Evolutionary conservation across 805 yeast species (phyloP).

Genomic region (Candida gorgasii): DNA sequence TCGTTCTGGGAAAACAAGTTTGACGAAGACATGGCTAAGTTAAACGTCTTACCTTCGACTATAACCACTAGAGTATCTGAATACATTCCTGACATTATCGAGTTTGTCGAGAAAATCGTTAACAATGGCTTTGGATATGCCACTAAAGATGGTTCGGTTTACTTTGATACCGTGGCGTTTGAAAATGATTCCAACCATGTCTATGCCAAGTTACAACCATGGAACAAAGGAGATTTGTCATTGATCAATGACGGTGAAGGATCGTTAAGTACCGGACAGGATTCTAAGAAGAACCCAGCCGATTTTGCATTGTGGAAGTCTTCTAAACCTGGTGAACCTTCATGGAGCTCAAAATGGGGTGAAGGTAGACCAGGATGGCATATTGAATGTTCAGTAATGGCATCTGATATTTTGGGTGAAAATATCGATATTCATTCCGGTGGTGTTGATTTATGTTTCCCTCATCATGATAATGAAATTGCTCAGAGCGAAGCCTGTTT

Average conservation of each 20-base stretch:
- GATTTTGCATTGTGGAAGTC: slow-evolving; percentile 98
- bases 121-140: slow-evolving; percentile 81
- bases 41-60: slow-evolving; percentile 83
- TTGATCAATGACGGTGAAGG: slow-evolving; percentile 96
- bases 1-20: slow-evolving; percentile 86
- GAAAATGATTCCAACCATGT: slow-evolving; percentile 71
- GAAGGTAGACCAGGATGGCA: slow-evolving; percentile 99
- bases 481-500: slow-evolving; percentile 96
- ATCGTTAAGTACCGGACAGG: slow-evolving; percentile 55
- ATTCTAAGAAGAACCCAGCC: slow-evolving; percentile 68
- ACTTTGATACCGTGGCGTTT: slow-evolving; percentile 84
- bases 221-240: slow-evolving; percentile 90
- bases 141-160: slow-evolving; percentile 89
- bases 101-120: slow-evolving; percentile 73
- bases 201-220: slow-evolving; percentile 96
- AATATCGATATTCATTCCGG: slow-evolving; percentile 94
- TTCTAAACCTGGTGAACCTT: slow-evolving; percentile 95
- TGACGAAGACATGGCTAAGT: slow-evolving; percentile 79
- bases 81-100: slow-evolving; percentile 88
- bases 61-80: slow-evolving; percentile 94
- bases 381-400: slow-evolving; percentile 99
- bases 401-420: slow-evolving; percentile 80
- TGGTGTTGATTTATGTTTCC: slow-evolving; percentile 96
- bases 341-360: slow-evolving; percentile 97
- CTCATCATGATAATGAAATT: slow-evolving; percentile 97